These are phyloP conservation scores for Laburnicola sp. DNA, from an alignment of 2,329 filamentous ascomycete species.

Conservation along the genomic window DNA sequence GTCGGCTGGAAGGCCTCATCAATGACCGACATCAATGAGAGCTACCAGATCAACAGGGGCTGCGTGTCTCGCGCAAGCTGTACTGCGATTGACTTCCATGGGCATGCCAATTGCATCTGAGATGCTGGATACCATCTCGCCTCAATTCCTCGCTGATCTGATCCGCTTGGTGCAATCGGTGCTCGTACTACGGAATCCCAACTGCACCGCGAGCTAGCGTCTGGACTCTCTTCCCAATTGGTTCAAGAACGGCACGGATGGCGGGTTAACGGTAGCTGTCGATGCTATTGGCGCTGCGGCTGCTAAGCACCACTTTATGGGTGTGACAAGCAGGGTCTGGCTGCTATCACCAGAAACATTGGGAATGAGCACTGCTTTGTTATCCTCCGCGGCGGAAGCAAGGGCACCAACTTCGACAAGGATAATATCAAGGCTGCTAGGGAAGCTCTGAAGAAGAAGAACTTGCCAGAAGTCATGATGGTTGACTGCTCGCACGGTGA, in stretches of 20 bases:
- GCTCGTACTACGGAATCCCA: conserved; percentile 96
- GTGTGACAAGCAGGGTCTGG: conserved; percentile 97
- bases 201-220: conserved; percentile 92
- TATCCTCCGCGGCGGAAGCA: conserved; percentile 87
- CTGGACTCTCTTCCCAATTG: conserved; percentile 96
- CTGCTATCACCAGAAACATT: conserved; percentile 88
- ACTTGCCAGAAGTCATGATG: conserved; percentile 88
- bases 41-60: conserved; percentile 97
- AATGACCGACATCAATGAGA: conserved; percentile 97
- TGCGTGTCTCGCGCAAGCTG: conserved; percentile 87
- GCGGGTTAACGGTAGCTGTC: conserved; percentile 85
- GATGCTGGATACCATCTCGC: conserved; percentile 98
- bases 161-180: conserved; percentile 92
- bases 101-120: conserved; percentile 96
- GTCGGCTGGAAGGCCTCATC: conserved; percentile 99
- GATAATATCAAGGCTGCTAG: conserved; percentile 79
- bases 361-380: conserved; percentile 98
- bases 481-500: conserved; percentile 95
- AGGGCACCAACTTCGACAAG: conserved; percentile 91
- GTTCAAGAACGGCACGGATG: conserved; percentile 99
- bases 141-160: conserved; percentile 94
- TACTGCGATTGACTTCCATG: conserved; percentile 83
- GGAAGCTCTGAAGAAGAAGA: conserved; percentile 78
- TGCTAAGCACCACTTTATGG: conserved; percentile 94
- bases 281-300: conserved; percentile 86